Percentiles rank a stretch among this genome's conserved stretches.
Evolutionary conservation across 768 basidiomycete genomes (phyloP).

Genomic region (Collybiopsis luxurians): DNA sequence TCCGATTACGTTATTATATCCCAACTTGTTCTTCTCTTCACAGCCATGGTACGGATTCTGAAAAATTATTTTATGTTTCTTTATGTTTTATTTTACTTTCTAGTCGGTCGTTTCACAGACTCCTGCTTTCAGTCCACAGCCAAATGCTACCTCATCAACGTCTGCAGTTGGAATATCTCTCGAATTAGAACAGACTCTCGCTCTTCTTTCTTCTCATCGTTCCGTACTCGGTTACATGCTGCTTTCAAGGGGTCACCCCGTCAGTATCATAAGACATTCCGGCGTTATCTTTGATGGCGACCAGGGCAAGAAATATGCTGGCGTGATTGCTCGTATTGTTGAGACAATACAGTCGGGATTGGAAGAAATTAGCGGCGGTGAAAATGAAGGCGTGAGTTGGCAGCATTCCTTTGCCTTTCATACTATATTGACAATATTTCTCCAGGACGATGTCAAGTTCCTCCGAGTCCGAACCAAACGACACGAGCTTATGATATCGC

Average conservation of each 20-base stretch:
- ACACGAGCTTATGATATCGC: constrained; percentile 94
- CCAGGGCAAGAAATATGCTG: constrained; percentile 73
- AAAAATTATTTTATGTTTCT: not conserved
- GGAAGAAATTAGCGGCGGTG: constrained; percentile 69
- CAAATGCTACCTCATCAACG: constrained; percentile 16
- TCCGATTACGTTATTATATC: too few species aligned
- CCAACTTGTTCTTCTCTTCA: not conserved
- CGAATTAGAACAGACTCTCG: constrained; percentile 81
- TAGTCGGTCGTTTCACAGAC: constrained; percentile 14
- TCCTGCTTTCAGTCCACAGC: constrained; percentile 23
- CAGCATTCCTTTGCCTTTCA: not conserved
- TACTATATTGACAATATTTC: not conserved
- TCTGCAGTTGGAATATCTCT: constrained; percentile 46
- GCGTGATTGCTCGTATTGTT: constrained; percentile 71
- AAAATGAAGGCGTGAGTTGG: constrained; percentile 54
- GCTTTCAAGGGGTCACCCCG: constrained; percentile 67
- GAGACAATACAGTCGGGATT: constrained; percentile 76
- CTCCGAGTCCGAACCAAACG: constrained; percentile 89
- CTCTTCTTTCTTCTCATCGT: constrained; percentile 74
- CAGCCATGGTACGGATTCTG: not conserved
- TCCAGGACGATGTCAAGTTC: constrained; percentile 84
- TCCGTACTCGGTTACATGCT: constrained; percentile 88
- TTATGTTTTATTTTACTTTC: not conserved
- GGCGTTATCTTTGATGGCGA: constrained; percentile 87
- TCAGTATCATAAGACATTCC: constrained; percentile 80